phyloP scores from a whole-genome alignment of 306 rosid species.

The Inga oerstediana region DNA sequence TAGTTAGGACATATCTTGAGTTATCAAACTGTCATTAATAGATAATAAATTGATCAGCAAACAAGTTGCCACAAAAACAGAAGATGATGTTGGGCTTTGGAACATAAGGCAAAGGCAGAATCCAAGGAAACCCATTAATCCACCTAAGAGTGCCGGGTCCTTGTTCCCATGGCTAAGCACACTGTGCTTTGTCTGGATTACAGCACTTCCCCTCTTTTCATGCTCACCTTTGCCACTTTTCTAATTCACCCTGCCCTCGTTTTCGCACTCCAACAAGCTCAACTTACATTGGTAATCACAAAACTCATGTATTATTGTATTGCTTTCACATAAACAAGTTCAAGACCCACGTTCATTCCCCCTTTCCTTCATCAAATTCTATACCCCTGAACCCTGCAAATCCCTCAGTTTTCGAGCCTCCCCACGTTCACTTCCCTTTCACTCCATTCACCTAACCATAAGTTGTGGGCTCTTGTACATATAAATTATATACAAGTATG shows the following conservation, averaged over 20 bases:
- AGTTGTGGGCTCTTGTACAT: not conserved
- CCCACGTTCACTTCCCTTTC: conserved; percentile 61
- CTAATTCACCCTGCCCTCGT: conserved; percentile 37
- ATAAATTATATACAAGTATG: not conserved
- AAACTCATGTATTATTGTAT: conserved; percentile 26
- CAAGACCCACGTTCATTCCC: conserved; percentile 63
- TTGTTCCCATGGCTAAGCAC: conserved; percentile 56
- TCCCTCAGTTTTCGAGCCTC: conserved; percentile 74
- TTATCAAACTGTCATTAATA: conserved; percentile 15
- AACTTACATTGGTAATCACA: conserved; percentile 32
- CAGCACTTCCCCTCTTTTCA: conserved; percentile 61
- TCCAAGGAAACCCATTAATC: conserved; percentile 48
- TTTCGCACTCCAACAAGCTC: conserved; percentile 34
- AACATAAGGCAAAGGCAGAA: conserved; percentile 25
- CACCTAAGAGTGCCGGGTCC: conserved; percentile 57
- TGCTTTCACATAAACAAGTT: conserved; percentile 21
- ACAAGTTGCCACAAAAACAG: conserved; percentile 42
- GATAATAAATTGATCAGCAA: conserved; percentile 16
- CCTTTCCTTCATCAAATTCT: conserved; percentile 43
- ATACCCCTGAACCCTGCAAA: conserved; percentile 45
- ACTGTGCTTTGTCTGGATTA: conserved; percentile 59
- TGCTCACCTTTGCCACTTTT: conserved; percentile 66
- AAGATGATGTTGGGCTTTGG: conserved; percentile 37
- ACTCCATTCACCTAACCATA: conserved; percentile 39
- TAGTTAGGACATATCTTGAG: not conserved